Evolutionary conservation across 345 rosid species (phyloP).

Genomic region (Capsella bursapastoris): DNA sequence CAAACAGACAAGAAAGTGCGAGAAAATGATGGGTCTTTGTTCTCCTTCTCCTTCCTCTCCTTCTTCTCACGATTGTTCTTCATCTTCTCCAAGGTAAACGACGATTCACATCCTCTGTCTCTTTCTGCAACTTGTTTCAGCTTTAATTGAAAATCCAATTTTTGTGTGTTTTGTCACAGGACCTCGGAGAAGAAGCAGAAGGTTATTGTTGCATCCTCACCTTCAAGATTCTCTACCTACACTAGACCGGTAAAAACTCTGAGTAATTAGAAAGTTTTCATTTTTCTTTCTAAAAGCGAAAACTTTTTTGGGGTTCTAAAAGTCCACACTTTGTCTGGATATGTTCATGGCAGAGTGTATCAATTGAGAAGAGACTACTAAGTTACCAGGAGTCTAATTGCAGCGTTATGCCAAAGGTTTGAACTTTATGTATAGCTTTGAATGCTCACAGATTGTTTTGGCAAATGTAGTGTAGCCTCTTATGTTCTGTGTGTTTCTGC

Average conservation of each 20-base stretch:
- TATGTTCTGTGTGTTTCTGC: slow-evolving; percentile 28
- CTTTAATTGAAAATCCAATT: not conserved
- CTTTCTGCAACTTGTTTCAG: slow-evolving; percentile 19
- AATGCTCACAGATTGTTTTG: not conserved
- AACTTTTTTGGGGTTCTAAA: slow-evolving; percentile 31
- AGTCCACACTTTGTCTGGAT: slow-evolving; percentile 18
- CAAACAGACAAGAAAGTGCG: slow-evolving; percentile 25
- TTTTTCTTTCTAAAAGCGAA: slow-evolving; percentile 2
- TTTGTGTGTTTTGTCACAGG: slow-evolving; percentile 19
- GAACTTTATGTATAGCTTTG: slow-evolving; percentile 27
- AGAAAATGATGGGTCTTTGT: slow-evolving; percentile 45
- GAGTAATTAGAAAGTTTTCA: not conserved
- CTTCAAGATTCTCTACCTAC: slow-evolving; percentile 40
- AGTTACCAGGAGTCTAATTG: slow-evolving; percentile 32
- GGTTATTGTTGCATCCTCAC: slow-evolving; percentile 41
- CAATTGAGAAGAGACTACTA: slow-evolving; percentile 39
- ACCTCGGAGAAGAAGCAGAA: slow-evolving; percentile 42
- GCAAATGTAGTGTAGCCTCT: not conserved
- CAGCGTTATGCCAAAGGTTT: slow-evolving; percentile 43
- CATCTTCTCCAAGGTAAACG: slow-evolving; percentile 38
- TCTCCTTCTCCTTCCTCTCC: slow-evolving; percentile 27
- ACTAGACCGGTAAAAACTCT: slow-evolving; percentile 26
- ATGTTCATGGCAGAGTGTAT: slow-evolving; percentile 36
- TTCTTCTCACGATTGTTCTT: slow-evolving; percentile 38
- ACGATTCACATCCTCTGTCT: not conserved